Evolutionary conservation across 2,329 filamentous ascomycete genomes (phyloP).

Genomic region (Colletotrichum sidae): DNA sequence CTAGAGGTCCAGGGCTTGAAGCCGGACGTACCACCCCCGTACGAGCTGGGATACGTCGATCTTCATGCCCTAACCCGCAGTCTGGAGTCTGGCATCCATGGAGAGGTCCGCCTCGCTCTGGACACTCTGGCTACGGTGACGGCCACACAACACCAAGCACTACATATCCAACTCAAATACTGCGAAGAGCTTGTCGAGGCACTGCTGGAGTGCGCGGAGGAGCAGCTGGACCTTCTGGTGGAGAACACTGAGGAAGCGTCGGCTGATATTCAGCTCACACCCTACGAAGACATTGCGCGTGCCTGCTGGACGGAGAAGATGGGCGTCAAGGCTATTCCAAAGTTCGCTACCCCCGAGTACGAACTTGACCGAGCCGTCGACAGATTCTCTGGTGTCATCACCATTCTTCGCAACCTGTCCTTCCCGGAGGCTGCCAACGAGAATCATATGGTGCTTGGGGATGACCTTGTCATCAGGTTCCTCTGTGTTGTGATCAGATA

Average conservation of each 20-base stretch:
- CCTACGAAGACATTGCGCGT: conserved; percentile 89
- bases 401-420: conserved; percentile 91
- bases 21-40: conserved; percentile 79
- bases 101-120: conserved; percentile 89
- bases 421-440: conserved; percentile 68
- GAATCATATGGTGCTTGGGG: conserved; percentile 81
- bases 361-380: conserved; percentile 89
- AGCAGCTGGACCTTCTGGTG: conserved; percentile 85
- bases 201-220: conserved; percentile 89
- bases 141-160: conserved; percentile 69
- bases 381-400: conserved; percentile 88
- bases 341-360: conserved; percentile 82
- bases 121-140: conserved; percentile 81
- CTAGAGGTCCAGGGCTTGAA: conserved; percentile 75
- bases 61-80: conserved; percentile 90
- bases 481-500: conserved; percentile 86
- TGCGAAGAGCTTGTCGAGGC: conserved; percentile 92
- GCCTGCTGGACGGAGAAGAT: conserved; percentile 81
- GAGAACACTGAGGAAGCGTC: conserved; percentile 88
- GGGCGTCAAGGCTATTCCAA: conserved; percentile 76
- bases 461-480: conserved; percentile 83
- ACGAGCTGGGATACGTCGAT: conserved; percentile 89
- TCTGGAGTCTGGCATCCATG: conserved; percentile 88
- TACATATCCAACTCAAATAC: conserved; percentile 74
- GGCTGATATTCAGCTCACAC: conserved; percentile 83